Evolutionary conservation across 257 asterid species (phyloP), one percentile per base, ranked within the genome.

Genomic region (Lithospermum erythrorhizon): DNA sequence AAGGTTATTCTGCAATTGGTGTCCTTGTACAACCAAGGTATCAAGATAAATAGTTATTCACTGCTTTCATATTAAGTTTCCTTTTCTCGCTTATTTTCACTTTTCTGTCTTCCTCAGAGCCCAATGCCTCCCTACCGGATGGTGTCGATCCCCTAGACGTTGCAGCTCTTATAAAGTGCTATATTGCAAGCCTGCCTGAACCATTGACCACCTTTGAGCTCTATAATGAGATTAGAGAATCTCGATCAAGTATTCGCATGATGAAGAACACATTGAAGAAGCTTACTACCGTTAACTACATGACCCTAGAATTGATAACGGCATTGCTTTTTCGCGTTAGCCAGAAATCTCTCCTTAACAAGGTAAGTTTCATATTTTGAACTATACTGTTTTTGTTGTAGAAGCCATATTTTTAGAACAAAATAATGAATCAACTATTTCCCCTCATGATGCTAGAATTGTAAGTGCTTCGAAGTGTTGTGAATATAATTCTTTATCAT

Each of bases 121-220:
- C 78, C 71, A 75, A 78, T 69, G 90, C 89, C 48, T 72, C 84
- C 27, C 58, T 90, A 48, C 97, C 96, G 16, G 96, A 87, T 61
- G 90, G 84, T 52, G 71, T 75, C 24, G 75, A 69, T 63, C 75
- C 97, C 17, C 70, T 85, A 62, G 87, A 87, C 59, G 77, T 83
- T 70, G 97, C 97, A 51, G 89, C 94, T 67, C 82, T 90, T 58
- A 69, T 80, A 47, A 90, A 87, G 82, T 85, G 94, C 62, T 90
- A 87, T 58, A 81, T 90, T 68, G 91, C 97, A 65, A 87, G 96
- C 76, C 83, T 90, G 58, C 94, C 96, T 64, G 95, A 85, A 78
- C 96, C 97, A 35, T 67, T 90, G 72, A 77, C 86, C 57, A 82
- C 95, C 76, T 87, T 85, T 62, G 91, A 85, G 70, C 77, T 87